These are phyloP conservation scores for Hyphopichia fennica DNA, from an alignment of 1,139 yeast species.

Conservation along the genomic window DNA sequence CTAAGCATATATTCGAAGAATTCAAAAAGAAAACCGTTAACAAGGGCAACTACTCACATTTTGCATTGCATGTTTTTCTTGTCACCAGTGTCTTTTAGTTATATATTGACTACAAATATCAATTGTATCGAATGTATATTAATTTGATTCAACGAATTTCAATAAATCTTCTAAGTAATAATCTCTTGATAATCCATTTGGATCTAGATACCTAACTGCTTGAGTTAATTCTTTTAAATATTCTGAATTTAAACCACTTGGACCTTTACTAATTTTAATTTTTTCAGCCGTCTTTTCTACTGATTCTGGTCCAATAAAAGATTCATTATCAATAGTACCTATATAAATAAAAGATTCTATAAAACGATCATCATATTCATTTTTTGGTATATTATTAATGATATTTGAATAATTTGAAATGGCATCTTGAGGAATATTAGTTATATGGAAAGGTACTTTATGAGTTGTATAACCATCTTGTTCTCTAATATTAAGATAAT, in stretches of 20 bases:
- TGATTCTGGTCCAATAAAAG: slow-evolving; percentile 82
- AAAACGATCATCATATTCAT: slow-evolving; percentile 31
- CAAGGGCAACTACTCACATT: neutral
- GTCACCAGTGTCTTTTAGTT: no score
- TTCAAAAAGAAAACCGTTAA: no score
- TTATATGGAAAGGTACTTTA: slow-evolving; percentile 62
- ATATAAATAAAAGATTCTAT: slow-evolving; percentile 74
- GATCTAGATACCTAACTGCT: slow-evolving; percentile 53
- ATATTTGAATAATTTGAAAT: slow-evolving; percentile 7
- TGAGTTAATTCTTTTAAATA: slow-evolving; percentile 58
- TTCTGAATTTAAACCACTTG: slow-evolving; percentile 78
- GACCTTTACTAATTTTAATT: slow-evolving; percentile 62
- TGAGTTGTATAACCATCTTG: slow-evolving; percentile 85
- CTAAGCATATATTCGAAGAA: no score
- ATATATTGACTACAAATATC: no score
- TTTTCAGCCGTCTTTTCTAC: slow-evolving; percentile 57
- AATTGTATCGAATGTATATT: no score
- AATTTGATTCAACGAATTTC: neutral
- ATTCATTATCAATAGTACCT: slow-evolving; percentile 77
- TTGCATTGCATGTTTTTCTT: neutral
- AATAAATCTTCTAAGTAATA: slow-evolving; percentile 39
- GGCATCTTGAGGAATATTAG: slow-evolving; percentile 19
- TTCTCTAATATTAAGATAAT: slow-evolving; percentile 77
- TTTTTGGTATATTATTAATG: slow-evolving; percentile 18
- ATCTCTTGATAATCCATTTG: slow-evolving; percentile 28